Evolutionary conservation across 2,329 filamentous ascomycete genomes (phyloP).

Genomic region (Chalaropsis ovoidea): DNA sequence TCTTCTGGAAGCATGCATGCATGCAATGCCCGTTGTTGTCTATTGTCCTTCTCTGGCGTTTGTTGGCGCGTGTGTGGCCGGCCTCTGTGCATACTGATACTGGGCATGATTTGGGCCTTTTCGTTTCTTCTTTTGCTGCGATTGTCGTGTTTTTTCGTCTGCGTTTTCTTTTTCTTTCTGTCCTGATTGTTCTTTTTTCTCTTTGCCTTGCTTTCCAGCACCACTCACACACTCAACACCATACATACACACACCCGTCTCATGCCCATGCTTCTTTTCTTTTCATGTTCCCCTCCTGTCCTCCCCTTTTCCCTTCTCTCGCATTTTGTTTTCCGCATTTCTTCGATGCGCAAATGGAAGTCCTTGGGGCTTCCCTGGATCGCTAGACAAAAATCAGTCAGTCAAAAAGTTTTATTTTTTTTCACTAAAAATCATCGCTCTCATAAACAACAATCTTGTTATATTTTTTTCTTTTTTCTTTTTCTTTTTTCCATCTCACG

Average conservation of each 20-base stretch:
- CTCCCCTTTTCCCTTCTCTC: neutral
- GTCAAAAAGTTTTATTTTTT: conserved; percentile 25
- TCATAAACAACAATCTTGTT: no score
- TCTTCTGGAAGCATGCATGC: neutral
- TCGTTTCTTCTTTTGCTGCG: neutral
- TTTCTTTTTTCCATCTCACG: neutral
- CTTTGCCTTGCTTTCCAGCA: conserved; percentile 11
- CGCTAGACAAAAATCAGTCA: conserved; percentile 23
- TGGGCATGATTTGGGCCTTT: conserved; percentile 11
- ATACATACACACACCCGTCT: neutral
- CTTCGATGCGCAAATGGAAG: conserved; percentile 12
- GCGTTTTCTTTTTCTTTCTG: conserved; percentile 13
- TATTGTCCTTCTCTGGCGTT: conserved; percentile 15
- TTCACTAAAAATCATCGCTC: conserved; percentile 1
- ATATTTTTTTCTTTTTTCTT: neutral
- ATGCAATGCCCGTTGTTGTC: conserved; percentile 2
- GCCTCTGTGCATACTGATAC: conserved; percentile 7
- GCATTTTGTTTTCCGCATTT: conserved; percentile 17
- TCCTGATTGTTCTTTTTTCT: conserved; percentile 7
- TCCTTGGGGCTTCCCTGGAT: conserved; percentile 14
- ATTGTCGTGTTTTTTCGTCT: conserved; percentile 15
- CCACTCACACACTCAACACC: neutral
- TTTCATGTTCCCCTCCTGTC: neutral
- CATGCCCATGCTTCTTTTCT: neutral
- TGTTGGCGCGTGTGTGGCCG: conserved; percentile 5